Evolutionary conservation across 441 rosid genomes (phyloP).

Genomic region (Kokia cookei): DNA sequence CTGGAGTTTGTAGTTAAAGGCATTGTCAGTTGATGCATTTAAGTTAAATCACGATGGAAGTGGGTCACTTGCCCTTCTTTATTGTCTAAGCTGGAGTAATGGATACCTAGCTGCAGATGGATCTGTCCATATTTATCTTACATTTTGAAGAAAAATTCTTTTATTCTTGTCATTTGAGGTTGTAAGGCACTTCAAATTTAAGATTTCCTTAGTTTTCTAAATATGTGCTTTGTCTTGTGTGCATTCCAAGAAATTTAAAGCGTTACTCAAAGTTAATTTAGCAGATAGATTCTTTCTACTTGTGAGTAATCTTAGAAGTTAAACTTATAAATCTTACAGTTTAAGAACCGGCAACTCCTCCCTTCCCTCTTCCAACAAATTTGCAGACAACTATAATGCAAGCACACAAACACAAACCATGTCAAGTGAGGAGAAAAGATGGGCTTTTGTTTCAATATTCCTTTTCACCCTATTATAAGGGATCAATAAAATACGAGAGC

Average conservation of each 20-base stretch:
- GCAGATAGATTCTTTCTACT: neutral
- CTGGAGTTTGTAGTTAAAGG: neutral
- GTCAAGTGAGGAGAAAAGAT: neutral
- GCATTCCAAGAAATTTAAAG: neutral
- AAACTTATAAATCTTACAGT: neutral
- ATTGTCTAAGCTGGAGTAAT: no score
- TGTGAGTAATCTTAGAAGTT: neutral
- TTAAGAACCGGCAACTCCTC: neutral
- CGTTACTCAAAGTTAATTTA: neutral
- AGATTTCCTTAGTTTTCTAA: slow-evolving; percentile 4
- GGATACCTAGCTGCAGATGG: neutral
- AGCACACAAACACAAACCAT: neutral
- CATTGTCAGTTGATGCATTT: neutral
- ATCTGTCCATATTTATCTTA: neutral
- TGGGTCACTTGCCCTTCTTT: neutral
- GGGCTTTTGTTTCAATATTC: neutral
- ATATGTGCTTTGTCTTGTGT: neutral
- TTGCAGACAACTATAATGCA: no score
- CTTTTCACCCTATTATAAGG: neutral
- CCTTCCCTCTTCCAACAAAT: neutral
- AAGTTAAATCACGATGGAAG: neutral
- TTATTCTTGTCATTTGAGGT: neutral
- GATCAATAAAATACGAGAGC: neutral
- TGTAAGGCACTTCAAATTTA: neutral
- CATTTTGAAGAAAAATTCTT: neutral